These are phyloP conservation scores for Heimioporus sp. DNA, from an alignment of 768 basidiomycete genomes.

Conservation along the genomic window DNA sequence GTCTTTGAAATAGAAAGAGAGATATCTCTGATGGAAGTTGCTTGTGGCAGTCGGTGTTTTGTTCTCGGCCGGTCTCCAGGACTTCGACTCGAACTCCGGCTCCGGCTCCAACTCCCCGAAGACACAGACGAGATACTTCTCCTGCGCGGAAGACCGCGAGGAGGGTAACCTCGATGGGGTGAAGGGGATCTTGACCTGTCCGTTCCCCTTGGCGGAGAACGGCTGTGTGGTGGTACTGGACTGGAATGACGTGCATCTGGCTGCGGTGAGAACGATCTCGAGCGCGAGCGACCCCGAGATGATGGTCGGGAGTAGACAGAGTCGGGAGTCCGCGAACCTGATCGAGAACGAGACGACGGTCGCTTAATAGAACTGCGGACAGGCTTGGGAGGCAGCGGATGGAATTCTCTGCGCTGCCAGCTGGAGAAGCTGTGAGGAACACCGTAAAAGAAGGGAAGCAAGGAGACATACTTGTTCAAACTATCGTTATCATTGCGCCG, in stretches of 20 bases:
- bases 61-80: constrained; percentile 50
- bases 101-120: constrained; percentile 55
- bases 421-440: constrained; percentile 34
- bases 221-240: constrained; percentile 44
- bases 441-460: constrained; percentile 3
- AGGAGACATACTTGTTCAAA: constrained; percentile 65
- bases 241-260: constrained; percentile 55
- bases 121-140: constrained; percentile 56
- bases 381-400: constrained; percentile 39
- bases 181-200: constrained; percentile 38
- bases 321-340: constrained; percentile 56
- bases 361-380: constrained; percentile 37
- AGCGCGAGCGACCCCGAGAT: constrained; percentile 63
- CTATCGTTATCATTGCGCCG: constrained; percentile 59
- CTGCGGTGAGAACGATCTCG: constrained; percentile 57
- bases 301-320: constrained; percentile 66
- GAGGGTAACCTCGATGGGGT: constrained; percentile 40
- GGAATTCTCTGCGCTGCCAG: constrained; percentile 63
- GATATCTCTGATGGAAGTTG: constrained; percentile 39
- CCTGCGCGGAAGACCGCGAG: constrained; percentile 33
- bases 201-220: constrained; percentile 47
- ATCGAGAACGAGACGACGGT: constrained; percentile 44
- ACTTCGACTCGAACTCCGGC: constrained; percentile 50
- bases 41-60: constrained; percentile 61
- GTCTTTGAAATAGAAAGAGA: constrained; percentile 33